These are phyloP conservation scores for Acer negundo DNA, from an alignment of 345 rosid species.

Conservation along the genomic window DNA sequence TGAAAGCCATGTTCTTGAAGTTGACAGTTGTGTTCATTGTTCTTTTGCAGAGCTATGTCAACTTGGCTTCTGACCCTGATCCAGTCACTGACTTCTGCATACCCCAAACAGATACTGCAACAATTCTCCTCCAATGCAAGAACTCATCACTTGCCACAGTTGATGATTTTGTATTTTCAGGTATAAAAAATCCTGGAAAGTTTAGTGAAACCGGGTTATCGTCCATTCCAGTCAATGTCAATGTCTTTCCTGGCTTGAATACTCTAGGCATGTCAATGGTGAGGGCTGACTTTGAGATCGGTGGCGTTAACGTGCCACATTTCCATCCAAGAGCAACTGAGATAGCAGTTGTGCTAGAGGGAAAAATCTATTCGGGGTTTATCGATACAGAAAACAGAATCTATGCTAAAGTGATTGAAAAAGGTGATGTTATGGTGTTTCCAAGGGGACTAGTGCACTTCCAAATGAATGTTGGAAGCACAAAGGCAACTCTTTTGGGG, in stretches of 20 bases:
- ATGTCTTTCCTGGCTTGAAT: conserved; percentile 74
- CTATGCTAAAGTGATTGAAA: conserved; percentile 67
- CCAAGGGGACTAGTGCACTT: conserved; percentile 80
- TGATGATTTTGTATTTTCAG: conserved; percentile 69
- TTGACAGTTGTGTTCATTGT: conserved; percentile 19
- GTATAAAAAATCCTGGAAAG: conserved; percentile 51
- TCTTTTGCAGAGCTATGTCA: conserved; percentile 29
- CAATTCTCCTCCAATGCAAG: conserved; percentile 45
- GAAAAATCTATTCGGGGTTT: conserved; percentile 74
- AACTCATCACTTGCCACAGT: conserved; percentile 59
- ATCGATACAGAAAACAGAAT: conserved; percentile 60
- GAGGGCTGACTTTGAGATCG: conserved; percentile 67
- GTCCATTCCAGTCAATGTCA: conserved; percentile 54
- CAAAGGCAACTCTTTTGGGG: conserved; percentile 60
- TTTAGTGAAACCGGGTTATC: conserved; percentile 60
- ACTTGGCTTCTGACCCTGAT: conserved; percentile 74
- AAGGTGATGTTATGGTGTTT: conserved; percentile 88
- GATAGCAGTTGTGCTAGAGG: conserved; percentile 59
- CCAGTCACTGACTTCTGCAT: conserved; percentile 78
- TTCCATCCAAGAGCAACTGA: conserved; percentile 83
- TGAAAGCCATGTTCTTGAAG: conserved; percentile 23
- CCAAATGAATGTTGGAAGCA: conserved; percentile 82
- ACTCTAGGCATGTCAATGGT: conserved; percentile 70
- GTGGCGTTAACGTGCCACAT: conserved; percentile 77
- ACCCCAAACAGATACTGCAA: conserved; percentile 24